phyloP scores from a whole-genome alignment of 768 basidiomycete species.

The Phaeotremella skinneri region DNA sequence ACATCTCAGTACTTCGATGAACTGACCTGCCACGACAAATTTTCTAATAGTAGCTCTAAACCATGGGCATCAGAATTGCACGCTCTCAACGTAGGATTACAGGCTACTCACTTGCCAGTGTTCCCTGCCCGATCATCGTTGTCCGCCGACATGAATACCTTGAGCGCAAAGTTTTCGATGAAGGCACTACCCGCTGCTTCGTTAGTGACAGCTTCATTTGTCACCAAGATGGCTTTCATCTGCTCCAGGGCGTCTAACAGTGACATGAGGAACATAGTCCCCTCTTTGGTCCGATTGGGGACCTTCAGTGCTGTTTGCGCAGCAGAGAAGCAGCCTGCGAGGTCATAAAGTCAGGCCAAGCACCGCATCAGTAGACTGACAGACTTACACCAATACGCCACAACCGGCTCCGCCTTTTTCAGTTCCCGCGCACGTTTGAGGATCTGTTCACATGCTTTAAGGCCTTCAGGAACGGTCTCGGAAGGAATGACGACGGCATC shows the following conservation, averaged over 20 bases:
- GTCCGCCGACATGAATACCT: constrained; percentile 83
- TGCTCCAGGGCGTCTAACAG: constrained; percentile 75
- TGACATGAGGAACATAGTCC: constrained; percentile 66
- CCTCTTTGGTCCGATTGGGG: constrained; percentile 62
- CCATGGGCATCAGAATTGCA: neutral
- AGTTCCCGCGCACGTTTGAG: constrained; percentile 89
- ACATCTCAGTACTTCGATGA: constrained; percentile 76
- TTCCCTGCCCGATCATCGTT: constrained; percentile 79
- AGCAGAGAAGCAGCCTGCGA: constrained; percentile 83
- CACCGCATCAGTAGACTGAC: neutral
- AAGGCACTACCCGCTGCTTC: constrained; percentile 82
- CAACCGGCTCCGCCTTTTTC: constrained; percentile 72
- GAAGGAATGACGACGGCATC: constrained; percentile 42
- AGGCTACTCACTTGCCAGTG: constrained; percentile 64
- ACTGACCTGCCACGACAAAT: constrained; percentile 91
- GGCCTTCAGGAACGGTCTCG: constrained; percentile 47
- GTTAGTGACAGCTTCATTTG: constrained; percentile 74
- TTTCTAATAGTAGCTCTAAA: constrained; percentile 83
- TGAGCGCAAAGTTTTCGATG: constrained; percentile 91
- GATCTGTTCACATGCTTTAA: constrained; percentile 66
- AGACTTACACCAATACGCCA: constrained; percentile 91
- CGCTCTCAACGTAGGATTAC: neutral
- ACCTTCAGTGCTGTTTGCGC: constrained; percentile 76
- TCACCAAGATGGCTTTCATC: constrained; percentile 71
- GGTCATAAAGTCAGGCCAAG: neutral